phyloP scores from a whole-genome alignment of 495 filamentous ascomycete species.

The Jackrogersella multiformis region DNA sequence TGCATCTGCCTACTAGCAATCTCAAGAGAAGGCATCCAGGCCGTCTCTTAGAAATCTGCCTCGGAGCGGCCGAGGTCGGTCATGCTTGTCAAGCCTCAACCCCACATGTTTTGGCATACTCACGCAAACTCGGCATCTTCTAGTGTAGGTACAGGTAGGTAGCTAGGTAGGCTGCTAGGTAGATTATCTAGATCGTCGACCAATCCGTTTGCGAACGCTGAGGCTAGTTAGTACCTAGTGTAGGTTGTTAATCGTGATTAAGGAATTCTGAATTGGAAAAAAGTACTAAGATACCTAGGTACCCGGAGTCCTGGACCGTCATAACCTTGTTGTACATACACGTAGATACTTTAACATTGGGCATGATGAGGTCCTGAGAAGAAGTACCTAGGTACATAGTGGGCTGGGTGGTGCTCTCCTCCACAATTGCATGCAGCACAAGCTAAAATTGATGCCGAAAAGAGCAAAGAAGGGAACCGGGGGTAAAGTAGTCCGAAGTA shows the following conservation, averaged over 20 bases:
- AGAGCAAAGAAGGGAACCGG: conserved; percentile 24
- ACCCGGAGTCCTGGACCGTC: too few relatives aligned
- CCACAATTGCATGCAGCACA: conserved; percentile 41
- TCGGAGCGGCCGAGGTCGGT: conserved; percentile 4
- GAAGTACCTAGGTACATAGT: not conserved
- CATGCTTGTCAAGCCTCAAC: not conserved
- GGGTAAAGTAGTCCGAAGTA: conserved; percentile 28
- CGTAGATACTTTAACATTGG: too few relatives aligned
- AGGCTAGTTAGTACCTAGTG: too few relatives aligned
- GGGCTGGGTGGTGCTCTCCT: conserved; percentile 7
- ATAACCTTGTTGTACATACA: too few relatives aligned
- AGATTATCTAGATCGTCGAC: not conserved
- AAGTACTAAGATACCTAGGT: too few relatives aligned
- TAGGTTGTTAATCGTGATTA: too few relatives aligned
- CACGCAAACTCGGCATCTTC: not conserved
- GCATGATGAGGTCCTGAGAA: too few relatives aligned
- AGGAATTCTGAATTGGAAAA: too few relatives aligned
- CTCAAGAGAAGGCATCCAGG: not conserved
- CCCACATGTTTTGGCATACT: not conserved
- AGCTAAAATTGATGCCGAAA: conserved; percentile 36
- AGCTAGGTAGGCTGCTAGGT: too few relatives aligned
- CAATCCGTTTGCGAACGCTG: not conserved
- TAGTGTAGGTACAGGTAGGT: too few relatives aligned
- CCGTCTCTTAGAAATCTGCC: not conserved
- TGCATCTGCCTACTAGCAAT: too few relatives aligned